These are phyloP conservation scores for Protomyces gravidus DNA, from an alignment of 1,139 yeast species.

Conservation along the genomic window DNA sequence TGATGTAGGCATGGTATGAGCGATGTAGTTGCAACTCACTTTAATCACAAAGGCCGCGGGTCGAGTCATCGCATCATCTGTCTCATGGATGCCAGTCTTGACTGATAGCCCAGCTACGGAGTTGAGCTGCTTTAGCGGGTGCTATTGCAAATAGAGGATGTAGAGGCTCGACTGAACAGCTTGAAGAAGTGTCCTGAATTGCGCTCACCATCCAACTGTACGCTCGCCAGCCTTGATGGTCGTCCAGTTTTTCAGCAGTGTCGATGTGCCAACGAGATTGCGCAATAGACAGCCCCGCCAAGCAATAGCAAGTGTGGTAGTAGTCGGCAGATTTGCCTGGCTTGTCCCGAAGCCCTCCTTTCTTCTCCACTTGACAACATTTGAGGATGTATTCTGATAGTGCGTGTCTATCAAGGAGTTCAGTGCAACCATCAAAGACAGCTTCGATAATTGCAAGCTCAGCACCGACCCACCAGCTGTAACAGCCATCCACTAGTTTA, in stretches of 20 bases:
- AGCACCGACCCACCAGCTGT: slow-evolving; percentile 94
- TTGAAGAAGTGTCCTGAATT: background rate
- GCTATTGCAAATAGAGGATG: slow-evolving; percentile 70
- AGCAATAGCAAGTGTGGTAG: slow-evolving; percentile 83
- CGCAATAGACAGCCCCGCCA: slow-evolving; percentile 69
- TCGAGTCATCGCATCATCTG: background rate
- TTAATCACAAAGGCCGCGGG: too few species aligned
- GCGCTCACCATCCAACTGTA: slow-evolving; percentile 35
- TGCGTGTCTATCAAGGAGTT: slow-evolving; percentile 47
- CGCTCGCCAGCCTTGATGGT: slow-evolving; percentile 38
- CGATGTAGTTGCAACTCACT: too few species aligned
- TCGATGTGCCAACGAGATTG: slow-evolving; percentile 49
- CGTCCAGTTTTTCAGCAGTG: slow-evolving; percentile 20
- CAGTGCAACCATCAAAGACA: background rate
- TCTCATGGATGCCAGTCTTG: background rate
- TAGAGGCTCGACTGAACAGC: slow-evolving; percentile 37
- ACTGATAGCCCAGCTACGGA: slow-evolving; percentile 34
- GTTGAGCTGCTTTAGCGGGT: slow-evolving; percentile 39
- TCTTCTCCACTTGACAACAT: slow-evolving; percentile 61
- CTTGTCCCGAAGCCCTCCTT: slow-evolving; percentile 82
- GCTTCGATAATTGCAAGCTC: slow-evolving; percentile 42
- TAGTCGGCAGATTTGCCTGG: slow-evolving; percentile 79
- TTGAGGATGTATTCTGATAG: slow-evolving; percentile 62
- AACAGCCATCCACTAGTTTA: slow-evolving; percentile 93
- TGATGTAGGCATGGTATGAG: too few species aligned